Percentiles rank a stretch among this genome's conserved stretches.
phyloP scores from a whole-genome alignment of 2,329 filamentous ascomycete species.

The Fusarium marasasianum region DNA sequence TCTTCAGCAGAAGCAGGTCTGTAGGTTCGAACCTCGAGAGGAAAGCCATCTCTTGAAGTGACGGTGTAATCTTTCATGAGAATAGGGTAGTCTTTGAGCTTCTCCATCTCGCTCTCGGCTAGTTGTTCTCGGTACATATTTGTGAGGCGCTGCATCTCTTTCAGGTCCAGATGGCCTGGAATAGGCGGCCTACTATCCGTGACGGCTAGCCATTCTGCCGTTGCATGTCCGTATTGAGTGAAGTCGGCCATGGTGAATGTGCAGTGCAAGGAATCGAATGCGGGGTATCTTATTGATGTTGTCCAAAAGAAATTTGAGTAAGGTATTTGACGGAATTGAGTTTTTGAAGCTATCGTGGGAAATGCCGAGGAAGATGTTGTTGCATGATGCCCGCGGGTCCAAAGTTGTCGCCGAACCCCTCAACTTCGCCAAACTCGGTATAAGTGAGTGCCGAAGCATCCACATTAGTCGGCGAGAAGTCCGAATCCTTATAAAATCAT shows the following conservation, averaged over 20 bases:
- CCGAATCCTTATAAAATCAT: background rate
- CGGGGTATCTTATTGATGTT: background rate
- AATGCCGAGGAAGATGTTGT: background rate
- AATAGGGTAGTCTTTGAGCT: constrained; percentile 33
- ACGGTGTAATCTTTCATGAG: constrained; percentile 46
- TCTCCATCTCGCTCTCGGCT: constrained; percentile 7
- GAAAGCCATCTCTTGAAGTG: constrained; percentile 24
- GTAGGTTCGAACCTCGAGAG: constrained; percentile 36
- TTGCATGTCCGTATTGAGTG: constrained; percentile 53
- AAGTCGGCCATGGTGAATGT: constrained; percentile 35
- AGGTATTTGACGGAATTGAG: accelerated
- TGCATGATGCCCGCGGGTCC: background rate
- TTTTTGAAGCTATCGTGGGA: constrained; percentile 10
- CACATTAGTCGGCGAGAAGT: background rate
- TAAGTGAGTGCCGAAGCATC: background rate
- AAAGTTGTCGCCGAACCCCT: constrained; percentile 5
- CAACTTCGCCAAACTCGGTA: constrained; percentile 7
- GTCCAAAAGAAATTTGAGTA: accelerated
- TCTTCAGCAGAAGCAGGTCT: constrained; percentile 8
- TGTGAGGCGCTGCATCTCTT: constrained; percentile 21
- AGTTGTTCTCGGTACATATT: constrained; percentile 29
- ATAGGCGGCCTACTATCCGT: constrained; percentile 16
- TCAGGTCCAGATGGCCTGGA: background rate
- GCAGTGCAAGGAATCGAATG: accelerated
- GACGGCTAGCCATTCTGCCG: constrained; percentile 56